Evolutionary conservation across 2,329 filamentous ascomycete genomes (phyloP).

Genomic region (Alternaria dauci): DNA sequence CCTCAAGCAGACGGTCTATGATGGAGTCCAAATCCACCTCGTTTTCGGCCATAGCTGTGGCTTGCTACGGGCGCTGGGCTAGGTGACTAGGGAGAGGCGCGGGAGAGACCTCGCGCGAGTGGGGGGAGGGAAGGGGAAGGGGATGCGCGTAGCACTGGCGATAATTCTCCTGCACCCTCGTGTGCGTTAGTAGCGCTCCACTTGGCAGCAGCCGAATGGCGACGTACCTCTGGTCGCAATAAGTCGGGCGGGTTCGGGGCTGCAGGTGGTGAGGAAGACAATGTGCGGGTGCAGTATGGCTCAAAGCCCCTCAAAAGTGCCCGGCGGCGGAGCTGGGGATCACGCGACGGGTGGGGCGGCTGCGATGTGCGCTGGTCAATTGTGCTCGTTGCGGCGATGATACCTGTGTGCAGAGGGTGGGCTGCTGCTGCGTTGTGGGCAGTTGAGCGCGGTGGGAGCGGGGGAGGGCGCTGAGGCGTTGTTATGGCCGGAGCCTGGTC

Average conservation of each 20-base stretch:
- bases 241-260: conserved; percentile 27
- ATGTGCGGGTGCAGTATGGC: conserved; percentile 47
- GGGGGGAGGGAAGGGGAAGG: conserved; percentile 35
- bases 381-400: conserved; percentile 29
- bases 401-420: conserved; percentile 34
- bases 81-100: conserved; percentile 37
- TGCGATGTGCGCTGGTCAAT: conserved; percentile 40
- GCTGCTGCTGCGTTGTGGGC: conserved; percentile 40
- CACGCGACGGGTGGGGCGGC: conserved; percentile 44
- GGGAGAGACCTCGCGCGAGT: conserved; percentile 48
- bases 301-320: conserved; percentile 53
- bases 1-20: conserved; percentile 97
- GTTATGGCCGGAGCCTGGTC: conserved; percentile 47
- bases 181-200: conserved; percentile 32
- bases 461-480: conserved; percentile 43
- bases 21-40: conserved; percentile 99
- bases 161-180: conserved; percentile 24
- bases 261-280: conserved; percentile 29
- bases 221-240: conserved; percentile 45
- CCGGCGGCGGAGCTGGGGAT: conserved; percentile 44
- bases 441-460: conserved; percentile 39
- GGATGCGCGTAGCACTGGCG: conserved; percentile 36
- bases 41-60: conserved; percentile 74
- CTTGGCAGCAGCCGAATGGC: conserved; percentile 6
- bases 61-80: conserved; percentile 44